Evolutionary conservation across 257 asterid genomes (phyloP).

Genomic region (Nicotiana noctiflora): DNA sequence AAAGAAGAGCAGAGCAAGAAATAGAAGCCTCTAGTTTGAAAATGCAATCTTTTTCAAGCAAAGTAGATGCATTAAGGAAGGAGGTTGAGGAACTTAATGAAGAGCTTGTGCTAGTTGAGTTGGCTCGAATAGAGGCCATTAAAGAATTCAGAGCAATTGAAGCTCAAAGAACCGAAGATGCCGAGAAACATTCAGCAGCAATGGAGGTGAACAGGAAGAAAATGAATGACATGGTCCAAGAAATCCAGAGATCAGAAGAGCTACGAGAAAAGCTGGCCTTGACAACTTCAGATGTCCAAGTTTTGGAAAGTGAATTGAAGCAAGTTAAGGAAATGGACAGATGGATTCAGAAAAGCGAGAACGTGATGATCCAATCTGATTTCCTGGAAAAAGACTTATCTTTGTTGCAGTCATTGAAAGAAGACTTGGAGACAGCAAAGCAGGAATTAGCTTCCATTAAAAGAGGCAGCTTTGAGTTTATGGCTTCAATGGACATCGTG

Average conservation of each 20-base stretch:
- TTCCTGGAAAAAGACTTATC: slow-evolving; percentile 17
- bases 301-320: slow-evolving; percentile 46
- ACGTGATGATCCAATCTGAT: neutral
- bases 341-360: slow-evolving; percentile 13
- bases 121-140: slow-evolving; percentile 79
- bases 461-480: slow-evolving; percentile 57
- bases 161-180: slow-evolving; percentile 36
- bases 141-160: slow-evolving; percentile 58
- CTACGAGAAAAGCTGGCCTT: slow-evolving; percentile 39
- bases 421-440: slow-evolving; percentile 49
- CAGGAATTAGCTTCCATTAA: slow-evolving; percentile 37
- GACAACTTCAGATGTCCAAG: slow-evolving; percentile 43
- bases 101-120: slow-evolving; percentile 80
- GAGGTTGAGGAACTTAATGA: slow-evolving; percentile 63
- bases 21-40: slow-evolving; percentile 25
- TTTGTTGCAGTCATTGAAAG: slow-evolving; percentile 25
- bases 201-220: slow-evolving; percentile 38
- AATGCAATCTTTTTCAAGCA: slow-evolving; percentile 22
- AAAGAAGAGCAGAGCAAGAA: slow-evolving; percentile 50
- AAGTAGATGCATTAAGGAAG: slow-evolving; percentile 32
- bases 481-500: slow-evolving; percentile 73
- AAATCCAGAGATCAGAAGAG: slow-evolving; percentile 33
- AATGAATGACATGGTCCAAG: slow-evolving; percentile 25
- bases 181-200: slow-evolving; percentile 28
- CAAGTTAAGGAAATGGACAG: slow-evolving; percentile 40